Evolutionary conservation across 805 yeast genomes (phyloP).

Genomic region (Ogataea pignaliae): DNA sequence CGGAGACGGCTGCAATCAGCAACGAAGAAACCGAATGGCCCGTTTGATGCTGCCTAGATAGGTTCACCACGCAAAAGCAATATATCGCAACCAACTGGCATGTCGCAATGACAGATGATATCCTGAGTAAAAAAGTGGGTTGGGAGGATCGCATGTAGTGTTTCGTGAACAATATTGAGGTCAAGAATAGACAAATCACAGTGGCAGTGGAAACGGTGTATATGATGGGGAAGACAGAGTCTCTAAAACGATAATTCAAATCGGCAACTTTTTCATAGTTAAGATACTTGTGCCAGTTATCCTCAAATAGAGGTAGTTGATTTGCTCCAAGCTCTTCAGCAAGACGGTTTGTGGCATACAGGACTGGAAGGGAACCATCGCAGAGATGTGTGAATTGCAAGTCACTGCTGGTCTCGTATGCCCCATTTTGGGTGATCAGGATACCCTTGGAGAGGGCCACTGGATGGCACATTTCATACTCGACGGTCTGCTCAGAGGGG

Average conservation of each 20-base stretch:
- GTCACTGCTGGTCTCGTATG: neutral
- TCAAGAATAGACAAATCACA: conserved; percentile 57
- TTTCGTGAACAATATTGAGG: conserved; percentile 61
- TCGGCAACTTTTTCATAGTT: conserved; percentile 33
- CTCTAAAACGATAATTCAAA: conserved; percentile 33
- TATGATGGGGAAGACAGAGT: conserved; percentile 57
- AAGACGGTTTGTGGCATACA: conserved; percentile 16
- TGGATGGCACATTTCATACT: conserved; percentile 30
- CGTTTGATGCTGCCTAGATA: conserved; percentile 43
- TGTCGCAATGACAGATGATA: conserved; percentile 50
- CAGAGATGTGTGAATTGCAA: conserved; percentile 15
- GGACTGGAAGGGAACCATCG: conserved; percentile 15
- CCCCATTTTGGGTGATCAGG: conserved; percentile 11
- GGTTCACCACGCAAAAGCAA: conserved; percentile 39
- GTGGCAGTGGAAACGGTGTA: conserved; percentile 61
- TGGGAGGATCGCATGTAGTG: conserved; percentile 46
- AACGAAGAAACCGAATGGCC: conserved; percentile 41
- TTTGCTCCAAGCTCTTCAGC: conserved; percentile 16
- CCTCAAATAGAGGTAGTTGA: conserved; percentile 38
- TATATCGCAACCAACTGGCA: conserved; percentile 50
- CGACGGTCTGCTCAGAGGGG: conserved; percentile 15
- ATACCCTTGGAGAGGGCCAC: conserved; percentile 31
- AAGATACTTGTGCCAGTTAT: conserved; percentile 47
- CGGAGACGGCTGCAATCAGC: conserved; percentile 41
- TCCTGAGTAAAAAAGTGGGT: conserved; percentile 48